Conservation (phyloP, 1,284 basidiomycete species). For the Papiliotrema fonsecae region DNA sequence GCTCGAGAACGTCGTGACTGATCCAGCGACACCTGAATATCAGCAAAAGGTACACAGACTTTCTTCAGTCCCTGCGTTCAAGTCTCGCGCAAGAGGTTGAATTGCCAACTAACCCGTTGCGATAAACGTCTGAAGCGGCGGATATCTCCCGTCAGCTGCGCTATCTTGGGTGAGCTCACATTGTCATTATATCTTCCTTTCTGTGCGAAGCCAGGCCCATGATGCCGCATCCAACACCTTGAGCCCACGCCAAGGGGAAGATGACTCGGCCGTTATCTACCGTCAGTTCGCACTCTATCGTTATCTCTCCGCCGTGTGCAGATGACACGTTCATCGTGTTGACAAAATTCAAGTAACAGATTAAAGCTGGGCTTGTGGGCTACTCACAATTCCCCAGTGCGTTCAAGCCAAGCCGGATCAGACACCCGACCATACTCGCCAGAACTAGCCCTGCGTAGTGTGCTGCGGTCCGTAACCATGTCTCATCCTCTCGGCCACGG, state of each 20-base stretch:
- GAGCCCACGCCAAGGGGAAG: conserved; percentile 79
- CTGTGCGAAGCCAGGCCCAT: conserved; percentile 75
- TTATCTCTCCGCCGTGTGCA: background rate
- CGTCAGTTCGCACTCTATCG: background rate
- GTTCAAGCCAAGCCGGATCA: conserved; percentile 68
- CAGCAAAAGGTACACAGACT: background rate
- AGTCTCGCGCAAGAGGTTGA: too few relatives aligned
- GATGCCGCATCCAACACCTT: conserved; percentile 81
- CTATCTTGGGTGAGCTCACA: conserved; percentile 57
- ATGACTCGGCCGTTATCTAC: conserved; percentile 60
- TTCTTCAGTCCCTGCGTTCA: too few relatives aligned
- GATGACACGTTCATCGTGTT: background rate
- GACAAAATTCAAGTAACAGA: background rate
- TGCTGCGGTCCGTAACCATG: conserved; percentile 21
- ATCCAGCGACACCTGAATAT: conserved; percentile 80
- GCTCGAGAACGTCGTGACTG: conserved; percentile 89
- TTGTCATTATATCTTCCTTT: conserved; percentile 65
- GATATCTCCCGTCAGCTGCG: conserved; percentile 57
- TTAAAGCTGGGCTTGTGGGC: too few relatives aligned
- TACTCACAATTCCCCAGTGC: conserved; percentile 55
- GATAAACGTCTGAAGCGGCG: conserved; percentile 78
- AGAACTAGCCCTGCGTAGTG: conserved; percentile 63
- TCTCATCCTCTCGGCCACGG: conserved; percentile 22
- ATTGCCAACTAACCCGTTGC: conserved; percentile 64
- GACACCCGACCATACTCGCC: conserved; percentile 69